Conservation (phyloP, 495 filamentous ascomycete species). For the Articulospora tetracladia region DNA sequence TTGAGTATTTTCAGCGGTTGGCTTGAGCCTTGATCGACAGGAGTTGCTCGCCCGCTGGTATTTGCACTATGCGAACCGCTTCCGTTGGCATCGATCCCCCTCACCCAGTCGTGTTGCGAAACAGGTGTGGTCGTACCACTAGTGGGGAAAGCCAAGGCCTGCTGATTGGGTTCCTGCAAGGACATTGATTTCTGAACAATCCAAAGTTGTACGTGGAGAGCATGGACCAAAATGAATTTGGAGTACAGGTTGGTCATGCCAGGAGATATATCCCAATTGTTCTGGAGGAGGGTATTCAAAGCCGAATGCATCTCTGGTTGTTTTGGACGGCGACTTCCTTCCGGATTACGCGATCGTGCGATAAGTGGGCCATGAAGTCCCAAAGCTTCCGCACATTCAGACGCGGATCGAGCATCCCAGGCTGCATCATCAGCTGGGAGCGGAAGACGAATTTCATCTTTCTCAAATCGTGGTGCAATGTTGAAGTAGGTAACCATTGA, state of each 20-base stretch:
- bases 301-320: slow-evolving; percentile 54
- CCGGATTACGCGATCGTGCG: slow-evolving; percentile 43
- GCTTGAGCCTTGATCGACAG: slow-evolving; percentile 11
- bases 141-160: slow-evolving; percentile 17
- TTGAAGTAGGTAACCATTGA: slow-evolving; percentile 66
- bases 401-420: slow-evolving; percentile 53
- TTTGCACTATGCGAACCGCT: slow-evolving; percentile 13
- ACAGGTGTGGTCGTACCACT: slow-evolving; percentile 52
- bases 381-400: slow-evolving; percentile 57
- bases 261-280: slow-evolving; percentile 45
- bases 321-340: slow-evolving; percentile 52
- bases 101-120: slow-evolving; percentile 23
- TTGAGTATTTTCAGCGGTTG: slow-evolving; percentile 26
- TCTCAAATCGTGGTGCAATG: slow-evolving; percentile 48
- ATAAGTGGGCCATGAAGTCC: slow-evolving; percentile 47
- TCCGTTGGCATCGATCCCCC: slow-evolving; percentile 23
- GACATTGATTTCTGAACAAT: slow-evolving; percentile 29
- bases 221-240: slow-evolving; percentile 68
- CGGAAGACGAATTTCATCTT: slow-evolving; percentile 52
- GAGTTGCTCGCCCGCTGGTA: slow-evolving; percentile 23
- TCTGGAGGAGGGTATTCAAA: slow-evolving; percentile 50
- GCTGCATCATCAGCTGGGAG: slow-evolving; percentile 63
- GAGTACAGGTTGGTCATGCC: slow-evolving; percentile 59
- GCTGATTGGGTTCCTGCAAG: slow-evolving; percentile 19
- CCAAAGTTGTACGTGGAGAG: slow-evolving; percentile 52